Base-by-base conservation (phyloP, 768 basidiomycete species). In the Amylocystis lapponica region DNA sequence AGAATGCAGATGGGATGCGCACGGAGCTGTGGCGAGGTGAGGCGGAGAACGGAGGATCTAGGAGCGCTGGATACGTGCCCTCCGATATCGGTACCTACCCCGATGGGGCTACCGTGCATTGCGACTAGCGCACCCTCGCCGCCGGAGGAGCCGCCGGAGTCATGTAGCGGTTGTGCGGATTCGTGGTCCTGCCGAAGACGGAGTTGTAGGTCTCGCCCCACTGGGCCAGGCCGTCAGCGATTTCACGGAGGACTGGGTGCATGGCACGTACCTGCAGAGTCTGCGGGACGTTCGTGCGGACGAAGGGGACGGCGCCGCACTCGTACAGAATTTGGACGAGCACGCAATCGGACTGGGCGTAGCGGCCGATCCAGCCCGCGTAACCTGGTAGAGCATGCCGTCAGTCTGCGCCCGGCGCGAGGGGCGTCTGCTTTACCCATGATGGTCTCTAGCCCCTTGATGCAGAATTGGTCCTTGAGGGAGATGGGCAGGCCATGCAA, bases 61-160 rank as follows among this genome's bases (percentile, higher is more conserved):
- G 36, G 31, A 16, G 31, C 19, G 13, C n/a, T n/a, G n/a, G n/a
- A n/a, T n/a, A 58, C 63, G 10, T 56, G 84, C 85, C 86, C 85
- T 54, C 83, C 84, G 45, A 90, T 76, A 57, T 91, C 89, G 20
- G 88, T 83, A 32, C 88, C 89, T 10, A 89, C 75, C 22, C 88
- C 85, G 47, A 76, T 32, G 2, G 67, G 64, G 26, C 66, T 66
- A 26, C 76, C 75, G 41, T 57, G 67, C 58, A 70, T 52, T 56
- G 79, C 81, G 32, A 91, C 53, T 6, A 93, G 70, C 1, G 89
- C 86, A 31, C 84, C 85, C 65, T 93, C 91, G 26, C 90, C 91
- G 5, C 91, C 91, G 3, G 83, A 86, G 0, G 87, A 91, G 2
- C 91, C 91, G 10, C 90, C 89, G 69, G 64, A 5, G 84, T 88